Evolutionary conservation across 805 yeast species (phyloP).

Genomic region (Ogataea ganodermae): DNA sequence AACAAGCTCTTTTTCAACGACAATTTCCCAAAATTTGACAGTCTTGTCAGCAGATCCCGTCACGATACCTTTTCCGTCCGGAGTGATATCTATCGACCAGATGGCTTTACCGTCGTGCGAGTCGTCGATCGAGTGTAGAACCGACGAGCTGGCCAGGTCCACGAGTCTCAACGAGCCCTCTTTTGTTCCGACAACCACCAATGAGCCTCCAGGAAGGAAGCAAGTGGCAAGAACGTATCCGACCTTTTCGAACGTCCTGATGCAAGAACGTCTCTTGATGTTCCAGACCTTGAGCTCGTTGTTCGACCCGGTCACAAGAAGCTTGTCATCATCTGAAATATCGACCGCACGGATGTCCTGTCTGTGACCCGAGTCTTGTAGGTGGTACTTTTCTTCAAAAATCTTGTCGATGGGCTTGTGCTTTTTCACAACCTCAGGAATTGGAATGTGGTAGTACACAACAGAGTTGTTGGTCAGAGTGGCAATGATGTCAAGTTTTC

Average conservation of each 20-base stretch:
- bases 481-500: slow-evolving; percentile 57
- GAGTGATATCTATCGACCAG: slow-evolving; percentile 86
- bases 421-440: slow-evolving; percentile 60
- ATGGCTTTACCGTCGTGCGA: slow-evolving; percentile 78
- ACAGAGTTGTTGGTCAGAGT: slow-evolving; percentile 74
- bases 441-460: slow-evolving; percentile 60
- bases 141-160: slow-evolving; percentile 80
- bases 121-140: slow-evolving; percentile 65
- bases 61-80: slow-evolving; percentile 80
- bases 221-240: slow-evolving; percentile 82
- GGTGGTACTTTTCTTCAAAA: slow-evolving; percentile 48
- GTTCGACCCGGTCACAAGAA: slow-evolving; percentile 87
- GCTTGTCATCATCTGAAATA: slow-evolving; percentile 74
- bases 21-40: slow-evolving; percentile 87
- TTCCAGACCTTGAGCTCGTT: slow-evolving; percentile 92
- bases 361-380: slow-evolving; percentile 85
- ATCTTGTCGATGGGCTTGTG: slow-evolving; percentile 44
- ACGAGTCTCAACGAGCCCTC: slow-evolving; percentile 81
- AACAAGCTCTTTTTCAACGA: slow-evolving; percentile 63
- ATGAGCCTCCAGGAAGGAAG: slow-evolving; percentile 89
- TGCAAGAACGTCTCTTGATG: slow-evolving; percentile 65
- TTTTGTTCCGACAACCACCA: slow-evolving; percentile 86
- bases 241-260: slow-evolving; percentile 78
- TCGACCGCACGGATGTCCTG: slow-evolving; percentile 85
- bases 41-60: slow-evolving; percentile 94